Conservation (phyloP, 768 basidiomycete genomes). For the Mycena haematopus region DNA sequence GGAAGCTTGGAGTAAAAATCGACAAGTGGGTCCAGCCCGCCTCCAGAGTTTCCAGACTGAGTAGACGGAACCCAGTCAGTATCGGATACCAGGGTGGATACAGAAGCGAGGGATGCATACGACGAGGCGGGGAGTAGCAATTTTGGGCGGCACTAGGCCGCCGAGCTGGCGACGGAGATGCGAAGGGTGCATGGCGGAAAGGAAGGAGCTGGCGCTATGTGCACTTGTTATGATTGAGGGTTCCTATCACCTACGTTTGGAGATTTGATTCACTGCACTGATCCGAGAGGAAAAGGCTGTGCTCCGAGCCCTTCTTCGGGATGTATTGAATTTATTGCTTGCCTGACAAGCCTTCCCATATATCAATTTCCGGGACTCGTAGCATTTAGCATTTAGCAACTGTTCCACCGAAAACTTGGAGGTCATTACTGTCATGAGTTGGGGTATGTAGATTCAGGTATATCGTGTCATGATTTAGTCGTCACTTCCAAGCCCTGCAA, state of each 20-base stretch:
- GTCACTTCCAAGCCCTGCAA: slow-evolving; percentile 49
- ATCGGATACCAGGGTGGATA: not conserved
- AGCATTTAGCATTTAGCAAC: too few species aligned
- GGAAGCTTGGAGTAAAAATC: slow-evolving; percentile 97
- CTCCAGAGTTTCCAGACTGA: slow-evolving; percentile 83
- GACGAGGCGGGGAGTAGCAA: slow-evolving; percentile 89
- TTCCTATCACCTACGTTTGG: too few species aligned
- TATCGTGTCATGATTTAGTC: slow-evolving; percentile 27
- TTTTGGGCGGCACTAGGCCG: slow-evolving; percentile 91
- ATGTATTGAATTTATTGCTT: too few species aligned
- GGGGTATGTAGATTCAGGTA: not conserved
- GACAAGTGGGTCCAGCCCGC: slow-evolving; percentile 83
- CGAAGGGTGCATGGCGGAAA: slow-evolving; percentile 74
- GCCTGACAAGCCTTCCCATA: too few species aligned
- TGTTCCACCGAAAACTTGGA: too few species aligned
- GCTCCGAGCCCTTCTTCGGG: too few species aligned
- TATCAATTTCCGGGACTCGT: too few species aligned
- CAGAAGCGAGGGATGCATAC: slow-evolving; percentile 51
- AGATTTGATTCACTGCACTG: too few species aligned
- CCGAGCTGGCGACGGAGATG: slow-evolving; percentile 85
- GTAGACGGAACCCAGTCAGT: not conserved
- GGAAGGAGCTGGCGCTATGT: too few species aligned
- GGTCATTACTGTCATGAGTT: not conserved
- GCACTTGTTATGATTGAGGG: too few species aligned
- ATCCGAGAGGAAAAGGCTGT: too few species aligned